phyloP scores from a whole-genome alignment of 257 asterid genomes.

The Scutellaria minor region DNA sequence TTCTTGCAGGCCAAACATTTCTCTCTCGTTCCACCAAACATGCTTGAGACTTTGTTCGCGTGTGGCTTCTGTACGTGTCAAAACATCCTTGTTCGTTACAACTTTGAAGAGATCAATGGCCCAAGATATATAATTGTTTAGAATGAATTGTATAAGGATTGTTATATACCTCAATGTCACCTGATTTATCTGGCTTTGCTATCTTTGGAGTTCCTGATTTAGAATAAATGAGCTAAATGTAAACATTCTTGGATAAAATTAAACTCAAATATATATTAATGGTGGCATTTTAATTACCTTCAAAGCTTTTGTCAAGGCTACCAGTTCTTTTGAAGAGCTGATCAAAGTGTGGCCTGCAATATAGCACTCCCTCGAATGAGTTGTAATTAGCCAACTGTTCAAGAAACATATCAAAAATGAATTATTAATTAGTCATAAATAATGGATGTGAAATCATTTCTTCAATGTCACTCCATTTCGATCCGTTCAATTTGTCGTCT shows the following conservation, averaged over 20 bases:
- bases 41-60: constrained; percentile 68
- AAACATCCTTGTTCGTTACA: background rate
- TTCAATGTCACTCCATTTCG: no score
- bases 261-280: no score
- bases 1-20: constrained; percentile 74
- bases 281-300: constrained; percentile 47
- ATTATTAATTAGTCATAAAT: no score
- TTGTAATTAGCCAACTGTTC: constrained; percentile 86
- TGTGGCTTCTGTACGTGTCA: constrained; percentile 56
- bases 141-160: background rate
- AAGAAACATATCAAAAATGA: background rate
- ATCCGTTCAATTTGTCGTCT: no score
- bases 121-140: no score
- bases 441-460: no score
- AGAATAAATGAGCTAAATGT: constrained; percentile 2
- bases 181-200: constrained; percentile 78
- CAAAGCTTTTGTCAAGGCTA: constrained; percentile 91
- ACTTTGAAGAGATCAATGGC: no score
- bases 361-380: constrained; percentile 93
- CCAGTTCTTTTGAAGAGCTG: constrained; percentile 96
- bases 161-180: constrained; percentile 60
- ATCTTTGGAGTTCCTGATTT: constrained; percentile 83
- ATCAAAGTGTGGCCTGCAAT: constrained; percentile 98
- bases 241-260: no score
- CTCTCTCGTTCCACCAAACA: constrained; percentile 78